A percentile compares a stretch with the other conserved stretches of the same genome.
Evolutionary conservation across 2,329 filamentous ascomycete species (phyloP).

Genomic region (Phyllosticta paracitricarpa): DNA sequence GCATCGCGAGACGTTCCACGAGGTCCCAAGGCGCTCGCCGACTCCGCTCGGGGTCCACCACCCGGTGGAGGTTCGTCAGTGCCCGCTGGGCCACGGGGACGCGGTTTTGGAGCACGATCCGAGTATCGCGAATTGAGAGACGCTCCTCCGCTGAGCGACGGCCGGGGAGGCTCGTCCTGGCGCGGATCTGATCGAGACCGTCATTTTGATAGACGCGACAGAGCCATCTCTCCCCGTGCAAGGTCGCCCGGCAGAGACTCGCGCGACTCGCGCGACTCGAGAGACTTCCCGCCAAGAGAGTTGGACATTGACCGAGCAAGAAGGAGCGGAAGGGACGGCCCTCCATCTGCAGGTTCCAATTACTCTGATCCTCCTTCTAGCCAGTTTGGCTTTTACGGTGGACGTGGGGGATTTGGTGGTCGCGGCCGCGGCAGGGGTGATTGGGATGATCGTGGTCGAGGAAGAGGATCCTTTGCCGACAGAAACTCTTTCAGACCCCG

Average conservation of each 20-base stretch:
- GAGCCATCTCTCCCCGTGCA: constrained; percentile 52
- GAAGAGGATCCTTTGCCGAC: constrained; percentile 36
- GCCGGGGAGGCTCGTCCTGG: constrained; percentile 46
- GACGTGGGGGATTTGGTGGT: constrained; percentile 43
- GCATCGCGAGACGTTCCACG: constrained; percentile 56
- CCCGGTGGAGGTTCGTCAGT: constrained; percentile 21
- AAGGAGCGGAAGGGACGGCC: constrained; percentile 62
- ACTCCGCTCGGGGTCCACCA: constrained; percentile 40
- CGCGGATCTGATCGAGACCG: constrained; percentile 41
- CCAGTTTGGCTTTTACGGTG: constrained; percentile 18
- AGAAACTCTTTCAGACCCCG: constrained; percentile 52
- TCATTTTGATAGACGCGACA: constrained; percentile 44
- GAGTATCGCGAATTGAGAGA: constrained; percentile 40
- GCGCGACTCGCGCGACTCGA: constrained; percentile 53
- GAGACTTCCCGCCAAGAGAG: constrained; percentile 50
- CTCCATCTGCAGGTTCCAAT: constrained; percentile 60
- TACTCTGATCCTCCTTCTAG: constrained; percentile 58
- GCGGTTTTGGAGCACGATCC: constrained; percentile 55
- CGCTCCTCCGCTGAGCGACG: constrained; percentile 50
- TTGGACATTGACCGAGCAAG: constrained; percentile 58
- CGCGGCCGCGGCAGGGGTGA: constrained; percentile 37
- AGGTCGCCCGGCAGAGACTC: constrained; percentile 52
- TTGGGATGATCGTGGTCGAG: constrained; percentile 42
- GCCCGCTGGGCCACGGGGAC: constrained; percentile 47
- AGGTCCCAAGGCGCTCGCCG: constrained; percentile 69